A percentile compares a stretch with the other conserved stretches of the same genome.
These are phyloP conservation scores for Fusarium luffae DNA, from an alignment of 2,329 filamentous ascomycete genomes.

Conservation along the genomic window DNA sequence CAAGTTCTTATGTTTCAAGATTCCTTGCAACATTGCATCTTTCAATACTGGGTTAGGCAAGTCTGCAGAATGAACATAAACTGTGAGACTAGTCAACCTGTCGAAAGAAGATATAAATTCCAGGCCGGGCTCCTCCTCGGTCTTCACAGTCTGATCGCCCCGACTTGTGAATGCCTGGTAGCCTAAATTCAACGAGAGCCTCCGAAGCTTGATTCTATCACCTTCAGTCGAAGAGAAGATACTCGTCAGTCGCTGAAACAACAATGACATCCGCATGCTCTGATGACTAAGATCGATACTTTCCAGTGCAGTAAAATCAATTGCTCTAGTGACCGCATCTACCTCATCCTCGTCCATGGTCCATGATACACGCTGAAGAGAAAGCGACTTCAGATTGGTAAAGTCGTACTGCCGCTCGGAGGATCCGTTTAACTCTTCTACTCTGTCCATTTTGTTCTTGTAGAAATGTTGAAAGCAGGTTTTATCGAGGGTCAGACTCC, in stretches of 20 bases:
- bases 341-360: not conserved
- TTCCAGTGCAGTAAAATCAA: constrained; percentile 25
- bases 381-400: constrained; percentile 17
- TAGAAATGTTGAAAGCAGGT: not conserved
- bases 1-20: constrained; percentile 33
- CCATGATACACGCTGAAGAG: not conserved
- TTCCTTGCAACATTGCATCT: constrained; percentile 13
- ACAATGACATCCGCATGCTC: not conserved
- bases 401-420: not conserved
- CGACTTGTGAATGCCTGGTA: rapidly evolving
- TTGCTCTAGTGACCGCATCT: not conserved
- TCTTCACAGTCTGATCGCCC: rapidly evolving
- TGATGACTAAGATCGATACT: constrained; percentile 1
- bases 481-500: not conserved
- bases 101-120: constrained; percentile 33
- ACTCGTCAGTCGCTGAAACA: constrained; percentile 7
- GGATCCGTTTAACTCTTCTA: not conserved
- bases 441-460: not conserved
- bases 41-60: constrained; percentile 1
- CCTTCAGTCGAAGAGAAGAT: not conserved
- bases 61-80: too few relatives aligned
- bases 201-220: constrained; percentile 2
- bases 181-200: not conserved
- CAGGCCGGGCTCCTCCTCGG: not conserved
- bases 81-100: constrained; percentile 13